Evolutionary conservation across 257 asterid genomes (phyloP), one percentile per base, ranked within the genome.

Genomic region (Coffea canephora): DNA sequence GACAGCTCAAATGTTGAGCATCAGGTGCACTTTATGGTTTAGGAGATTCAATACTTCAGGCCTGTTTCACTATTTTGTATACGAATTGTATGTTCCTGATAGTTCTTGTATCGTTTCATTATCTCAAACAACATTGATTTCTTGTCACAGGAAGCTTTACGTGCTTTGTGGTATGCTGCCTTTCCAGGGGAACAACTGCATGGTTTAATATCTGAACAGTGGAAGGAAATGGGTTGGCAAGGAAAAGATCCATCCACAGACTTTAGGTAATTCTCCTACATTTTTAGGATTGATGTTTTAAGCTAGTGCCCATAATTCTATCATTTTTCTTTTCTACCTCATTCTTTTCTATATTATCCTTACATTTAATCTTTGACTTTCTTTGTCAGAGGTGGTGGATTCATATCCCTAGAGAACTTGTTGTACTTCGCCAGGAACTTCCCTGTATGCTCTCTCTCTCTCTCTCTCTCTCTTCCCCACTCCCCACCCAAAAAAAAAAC

Each of bases 211-310:
- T 94, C 99, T 69, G 99, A 96, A 81, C 98, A 94, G 87, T 96
- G 99, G 99, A 96, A 96, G 83, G 97, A 96, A 84, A 96, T 96
- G 99, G 99, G 99, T 83, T 96, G 99, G 99, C 99, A 96, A 85
- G 99, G 99, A 64, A 96, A 96, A 89, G 99, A 96, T 86, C 99
- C 99, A 36, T 92, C 99, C 48, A 96, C 99, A 78, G 99, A 96
- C 90, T 96, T 96, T 85, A 88, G 99, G 99, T 92, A 84, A 57
- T 50, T 77, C 73, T 67, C 36, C 80, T 62, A 27, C 69, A 62
- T 69, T 46, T 80, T 76, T 78, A 50, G 71, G 43, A 43, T 7
- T 61, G 39, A 4, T 55, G 43, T 16, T 76, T 49, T 81, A 55
- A 43, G 66, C n/a, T 16, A 27, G 23, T 54, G 61, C 50, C 36